These are phyloP conservation scores for Arabidopsis hybrid DNA, from an alignment of 441 rosid genomes.

Conservation along the genomic window DNA sequence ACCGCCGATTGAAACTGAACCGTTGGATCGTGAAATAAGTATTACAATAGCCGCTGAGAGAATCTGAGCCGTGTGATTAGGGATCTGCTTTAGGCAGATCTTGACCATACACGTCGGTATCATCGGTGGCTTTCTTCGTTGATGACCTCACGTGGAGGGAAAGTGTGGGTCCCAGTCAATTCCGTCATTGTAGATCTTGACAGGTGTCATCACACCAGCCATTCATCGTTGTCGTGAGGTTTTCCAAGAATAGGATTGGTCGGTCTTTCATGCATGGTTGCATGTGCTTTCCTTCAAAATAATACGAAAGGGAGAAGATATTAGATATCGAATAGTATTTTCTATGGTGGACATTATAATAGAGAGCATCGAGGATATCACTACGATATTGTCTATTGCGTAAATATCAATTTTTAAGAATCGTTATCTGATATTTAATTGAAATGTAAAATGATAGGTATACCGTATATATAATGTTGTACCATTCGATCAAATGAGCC, in stretches of 20 bases:
- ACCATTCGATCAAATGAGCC: conserved; percentile 16
- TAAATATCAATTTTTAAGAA: not conserved
- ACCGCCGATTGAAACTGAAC: conserved; percentile 61
- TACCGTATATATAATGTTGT: not conserved
- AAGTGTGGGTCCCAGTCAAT: conserved; percentile 23
- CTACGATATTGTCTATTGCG: conserved; percentile 37
- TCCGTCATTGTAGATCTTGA: conserved; percentile 16
- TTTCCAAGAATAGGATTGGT: conserved; percentile 46
- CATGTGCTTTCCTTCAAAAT: conserved; percentile 41
- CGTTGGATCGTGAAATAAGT: conserved; percentile 56
- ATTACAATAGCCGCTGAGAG: conserved; percentile 55
- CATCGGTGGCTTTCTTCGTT: conserved; percentile 29
- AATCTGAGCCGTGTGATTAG: conserved; percentile 59
- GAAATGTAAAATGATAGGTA: not conserved
- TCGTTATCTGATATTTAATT: not conserved
- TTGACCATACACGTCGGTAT: conserved; percentile 54
- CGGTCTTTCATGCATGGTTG: conserved; percentile 47
- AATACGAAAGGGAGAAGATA: conserved; percentile 9
- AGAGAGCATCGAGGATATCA: conserved; percentile 15
- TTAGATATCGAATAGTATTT: conserved; percentile 23
- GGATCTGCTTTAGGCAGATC: conserved; percentile 50
- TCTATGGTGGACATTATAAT: conserved; percentile 38
- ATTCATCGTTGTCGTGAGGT: conserved; percentile 27
- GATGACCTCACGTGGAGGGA: conserved; percentile 52
- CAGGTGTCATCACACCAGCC: conserved; percentile 46